phyloP scores from a whole-genome alignment of 345 rosid species.

The Geranium brycei region DNA sequence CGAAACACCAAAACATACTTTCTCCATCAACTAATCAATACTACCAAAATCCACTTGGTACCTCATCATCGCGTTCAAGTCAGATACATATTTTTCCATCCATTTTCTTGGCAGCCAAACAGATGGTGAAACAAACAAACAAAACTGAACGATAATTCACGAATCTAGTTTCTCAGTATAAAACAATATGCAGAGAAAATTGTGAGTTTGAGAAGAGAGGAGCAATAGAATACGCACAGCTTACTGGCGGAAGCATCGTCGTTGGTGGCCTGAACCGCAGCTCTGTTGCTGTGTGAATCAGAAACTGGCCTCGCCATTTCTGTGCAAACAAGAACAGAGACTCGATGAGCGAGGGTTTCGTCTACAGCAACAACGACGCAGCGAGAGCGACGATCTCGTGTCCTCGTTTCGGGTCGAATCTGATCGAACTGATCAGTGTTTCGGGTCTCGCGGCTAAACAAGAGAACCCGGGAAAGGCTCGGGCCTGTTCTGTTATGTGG shows the following conservation, averaged over 20 bases:
- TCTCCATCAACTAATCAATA: no score
- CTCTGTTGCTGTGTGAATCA: conserved; percentile 62
- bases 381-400: neutral
- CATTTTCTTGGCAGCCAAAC: neutral
- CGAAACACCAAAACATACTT: no score
- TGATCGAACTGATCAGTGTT: neutral
- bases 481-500: no score
- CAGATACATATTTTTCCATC: neutral
- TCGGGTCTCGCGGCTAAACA: no score
- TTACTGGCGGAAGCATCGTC: conserved; percentile 96
- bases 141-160: neutral
- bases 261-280: conserved; percentile 91
- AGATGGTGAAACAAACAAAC: neutral
- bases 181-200: neutral
- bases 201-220: no score
- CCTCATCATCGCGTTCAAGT: no score
- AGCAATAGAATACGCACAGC: conserved; percentile 27
- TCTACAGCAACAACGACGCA: neutral
- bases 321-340: neutral
- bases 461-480: no score
- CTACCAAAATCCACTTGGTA: neutral
- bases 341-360: neutral
- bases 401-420: neutral
- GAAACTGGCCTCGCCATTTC: conserved; percentile 22
- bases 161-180: neutral